These are phyloP conservation scores for Globisporangium cystogenes DNA, from an alignment of 352 stramenopile species.

Conservation along the genomic window DNA sequence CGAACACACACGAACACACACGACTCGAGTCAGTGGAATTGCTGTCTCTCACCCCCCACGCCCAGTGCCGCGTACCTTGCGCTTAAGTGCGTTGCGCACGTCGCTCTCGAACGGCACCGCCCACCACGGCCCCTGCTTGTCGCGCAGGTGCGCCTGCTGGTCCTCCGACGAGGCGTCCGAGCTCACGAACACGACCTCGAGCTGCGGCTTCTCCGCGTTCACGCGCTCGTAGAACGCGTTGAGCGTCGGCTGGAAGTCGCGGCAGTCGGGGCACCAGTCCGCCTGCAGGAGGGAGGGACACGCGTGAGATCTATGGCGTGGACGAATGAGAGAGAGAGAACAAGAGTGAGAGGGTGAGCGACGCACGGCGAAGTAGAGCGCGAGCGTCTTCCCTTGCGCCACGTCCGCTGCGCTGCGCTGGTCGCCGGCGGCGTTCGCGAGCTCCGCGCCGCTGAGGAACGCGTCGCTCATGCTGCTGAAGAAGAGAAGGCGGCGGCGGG, in stretches of 20 bases:
- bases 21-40: background rate
- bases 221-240: constrained; percentile 66
- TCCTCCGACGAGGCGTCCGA: constrained; percentile 57
- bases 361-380: constrained; percentile 73
- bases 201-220: constrained; percentile 23
- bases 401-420: constrained; percentile 33
- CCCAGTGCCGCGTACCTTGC: too few relatives aligned
- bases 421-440: constrained; percentile 53
- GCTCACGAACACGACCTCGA: constrained; percentile 79
- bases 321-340: too few relatives aligned
- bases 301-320: too few relatives aligned
- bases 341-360: background rate
- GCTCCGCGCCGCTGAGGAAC: constrained; percentile 44
- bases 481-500: background rate
- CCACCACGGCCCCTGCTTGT: constrained; percentile 78
- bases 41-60: background rate
- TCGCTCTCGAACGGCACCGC: constrained; percentile 62
- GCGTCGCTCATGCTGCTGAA: constrained; percentile 26
- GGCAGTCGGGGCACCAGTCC: constrained; percentile 83
- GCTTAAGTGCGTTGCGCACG: constrained; percentile 67
- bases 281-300: constrained; percentile 24
- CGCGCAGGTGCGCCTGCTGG: constrained; percentile 52
- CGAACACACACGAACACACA: too few relatives aligned
- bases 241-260: constrained; percentile 65
- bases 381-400: constrained; percentile 47